Base-by-base conservation (phyloP, 768 basidiomycete species). In the Lactarius vividus region DNA sequence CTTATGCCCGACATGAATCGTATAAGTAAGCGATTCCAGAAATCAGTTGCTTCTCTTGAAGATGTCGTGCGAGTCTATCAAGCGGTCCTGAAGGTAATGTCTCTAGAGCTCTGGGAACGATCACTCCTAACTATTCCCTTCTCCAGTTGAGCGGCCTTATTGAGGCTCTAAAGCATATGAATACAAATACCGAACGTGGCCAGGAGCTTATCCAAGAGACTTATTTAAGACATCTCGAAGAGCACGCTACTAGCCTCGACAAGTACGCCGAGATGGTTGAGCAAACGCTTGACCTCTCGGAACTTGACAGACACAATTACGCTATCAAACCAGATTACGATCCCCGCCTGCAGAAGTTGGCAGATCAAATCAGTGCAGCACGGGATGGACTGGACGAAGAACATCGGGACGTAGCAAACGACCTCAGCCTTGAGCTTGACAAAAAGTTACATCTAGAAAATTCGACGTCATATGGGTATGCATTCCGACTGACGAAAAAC, bases 371-470 rank as follows among this genome's bases (percentile, higher is more conserved):
- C n/a, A 76, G 79, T 23, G 80, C 85, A 72, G 82, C 86, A 0
- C 85, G 92, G 35, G 93, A 95, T 72, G 85, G 84, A 0, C 78
- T 99, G 20, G 94, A 99, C 71, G 81, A 79, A 15, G 94, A 97
- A 73, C 96, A 98, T 75, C 76, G 79, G 8, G 72, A 79, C 1
- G 88, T 86, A 0, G 89, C 89, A 7, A 75, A 80, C 8, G 91
- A 92, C 44, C 80, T 98, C 7, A 84, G 82, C 10, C 71, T 99
- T 11, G 94, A 96, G 18, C 83, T 94, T 2, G 92, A 97, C 75
- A 96, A 96, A 79, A 98, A 98, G 78, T 77, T 98, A 13, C 97
- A 98, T 75, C 79, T 99, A 33, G 97, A 99, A 78, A 95, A 96
- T 71, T 92, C 89, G 61, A 83, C 84, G 63, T 84, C 86, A 1